These are phyloP conservation scores for Helichrysum umbraculigerum DNA, from an alignment of 129 eudicot species.

Conservation along the genomic window DNA sequence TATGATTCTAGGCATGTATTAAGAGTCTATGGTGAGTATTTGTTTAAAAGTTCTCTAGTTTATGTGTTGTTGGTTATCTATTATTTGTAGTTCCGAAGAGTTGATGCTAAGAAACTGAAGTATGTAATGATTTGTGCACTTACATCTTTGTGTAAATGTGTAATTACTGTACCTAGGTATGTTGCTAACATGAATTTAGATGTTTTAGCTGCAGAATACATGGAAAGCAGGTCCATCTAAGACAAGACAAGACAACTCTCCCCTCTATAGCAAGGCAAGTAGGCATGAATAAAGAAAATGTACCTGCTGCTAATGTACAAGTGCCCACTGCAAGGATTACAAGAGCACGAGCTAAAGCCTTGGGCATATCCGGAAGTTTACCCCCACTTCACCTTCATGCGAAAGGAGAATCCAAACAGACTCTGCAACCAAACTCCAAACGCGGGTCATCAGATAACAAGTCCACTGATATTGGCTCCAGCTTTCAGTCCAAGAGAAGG, in stretches of 20 bases:
- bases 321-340: slow-evolving; percentile 62
- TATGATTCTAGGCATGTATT: slow-evolving; percentile 1
- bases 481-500: slow-evolving; percentile 66
- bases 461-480: slow-evolving; percentile 25
- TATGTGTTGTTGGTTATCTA: background rate
- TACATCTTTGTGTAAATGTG: slow-evolving; percentile 7
- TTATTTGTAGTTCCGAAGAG: background rate
- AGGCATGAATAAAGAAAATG: slow-evolving; percentile 67
- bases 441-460: slow-evolving; percentile 60
- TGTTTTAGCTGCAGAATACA: slow-evolving; percentile 44
- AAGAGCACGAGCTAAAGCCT: slow-evolving; percentile 78
- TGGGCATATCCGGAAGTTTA: slow-evolving; percentile 50
- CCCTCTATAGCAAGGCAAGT: slow-evolving; percentile 35
- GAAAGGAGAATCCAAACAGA: slow-evolving; percentile 39
- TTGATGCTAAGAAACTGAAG: background rate
- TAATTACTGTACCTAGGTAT: background rate
- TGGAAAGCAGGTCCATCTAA: slow-evolving; percentile 33
- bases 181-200: slow-evolving; percentile 15
- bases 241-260: slow-evolving; percentile 23
- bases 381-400: slow-evolving; percentile 50
- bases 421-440: slow-evolving; percentile 44
- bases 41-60: slow-evolving; percentile 11
- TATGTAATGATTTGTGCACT: background rate
- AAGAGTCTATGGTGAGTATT: background rate
- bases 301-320: slow-evolving; percentile 37